Percentiles rank a stretch among this genome's conserved stretches.
phyloP scores from a whole-genome alignment of 768 basidiomycete genomes.

The Hebeloma cylindrosporum region DNA sequence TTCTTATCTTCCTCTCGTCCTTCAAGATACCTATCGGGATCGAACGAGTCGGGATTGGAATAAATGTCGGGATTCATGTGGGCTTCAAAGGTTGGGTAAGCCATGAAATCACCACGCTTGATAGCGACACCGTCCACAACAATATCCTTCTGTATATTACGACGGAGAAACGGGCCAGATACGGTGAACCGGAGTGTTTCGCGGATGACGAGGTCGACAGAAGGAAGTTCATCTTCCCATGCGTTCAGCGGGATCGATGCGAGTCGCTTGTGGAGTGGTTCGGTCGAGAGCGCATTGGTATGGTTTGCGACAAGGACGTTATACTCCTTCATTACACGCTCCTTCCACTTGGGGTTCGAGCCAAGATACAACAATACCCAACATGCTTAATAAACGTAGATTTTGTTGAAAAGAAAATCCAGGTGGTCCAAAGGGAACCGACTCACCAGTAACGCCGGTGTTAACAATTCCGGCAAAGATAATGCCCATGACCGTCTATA shows the following conservation, averaged over 20 bases:
- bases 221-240: conserved; percentile 43
- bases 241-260: conserved; percentile 33
- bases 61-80: conserved; percentile 39
- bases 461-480: conserved; percentile 26
- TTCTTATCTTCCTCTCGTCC: conserved; percentile 30
- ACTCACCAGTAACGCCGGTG: conserved; percentile 35
- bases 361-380: conserved; percentile 38
- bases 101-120: conserved; percentile 35
- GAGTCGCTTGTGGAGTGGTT: conserved; percentile 36
- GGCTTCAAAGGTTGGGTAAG: conserved; percentile 31
- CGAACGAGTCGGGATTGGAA: conserved; percentile 32
- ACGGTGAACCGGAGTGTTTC: conserved; percentile 38
- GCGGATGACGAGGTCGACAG: conserved; percentile 36
- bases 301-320: conserved; percentile 30
- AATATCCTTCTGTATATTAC: conserved; percentile 34
- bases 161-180: conserved; percentile 31
- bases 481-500: conserved; percentile 31
- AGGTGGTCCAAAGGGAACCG: too few relatives aligned
- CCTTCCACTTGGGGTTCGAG: conserved; percentile 35
- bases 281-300: conserved; percentile 22
- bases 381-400: conserved; percentile 25
- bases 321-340: conserved; percentile 29
- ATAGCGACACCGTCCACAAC: conserved; percentile 27
- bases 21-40: conserved; percentile 33
- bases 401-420: neutral